Evolutionary conservation across 1,284 basidiomycete species (phyloP).

Genomic region (Lignosus rhinocerotis): DNA sequence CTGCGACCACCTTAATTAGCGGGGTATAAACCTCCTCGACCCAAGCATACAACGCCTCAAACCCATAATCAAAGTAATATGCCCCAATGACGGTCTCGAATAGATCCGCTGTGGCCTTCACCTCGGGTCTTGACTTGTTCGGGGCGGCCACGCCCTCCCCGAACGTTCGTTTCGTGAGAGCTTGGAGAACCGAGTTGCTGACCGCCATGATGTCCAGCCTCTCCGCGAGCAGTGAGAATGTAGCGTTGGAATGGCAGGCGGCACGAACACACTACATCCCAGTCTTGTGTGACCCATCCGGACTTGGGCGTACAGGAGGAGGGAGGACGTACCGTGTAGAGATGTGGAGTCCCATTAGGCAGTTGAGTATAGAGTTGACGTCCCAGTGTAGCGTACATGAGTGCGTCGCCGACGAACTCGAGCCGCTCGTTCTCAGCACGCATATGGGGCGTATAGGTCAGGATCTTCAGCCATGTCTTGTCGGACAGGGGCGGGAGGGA

Average conservation of each 20-base stretch:
- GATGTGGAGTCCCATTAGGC: conserved; percentile 29
- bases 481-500: conserved; percentile 33
- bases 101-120: conserved; percentile 34
- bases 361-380: conserved; percentile 29
- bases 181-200: conserved; percentile 24
- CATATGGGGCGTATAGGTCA: conserved; percentile 10
- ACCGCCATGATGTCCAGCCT: conserved; percentile 34
- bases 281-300: conserved; percentile 1
- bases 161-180: conserved; percentile 28
- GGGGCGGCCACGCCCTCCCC: conserved; percentile 26
- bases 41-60: conserved; percentile 31
- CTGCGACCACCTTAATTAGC: conserved; percentile 23
- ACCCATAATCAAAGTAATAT: conserved; percentile 32
- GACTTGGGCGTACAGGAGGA: not conserved
- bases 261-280: conserved; percentile 23
- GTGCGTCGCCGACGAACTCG: conserved; percentile 37
- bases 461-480: conserved; percentile 30
- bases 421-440: conserved; percentile 32
- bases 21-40: conserved; percentile 28
- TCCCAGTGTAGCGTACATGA: conserved; percentile 36
- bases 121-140: conserved; percentile 16
- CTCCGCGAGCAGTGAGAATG: conserved; percentile 34
- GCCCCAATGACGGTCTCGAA: conserved; percentile 36
- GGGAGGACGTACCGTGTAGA: conserved; percentile 33
- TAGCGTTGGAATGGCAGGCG: conserved; percentile 33